These are phyloP conservation scores for Gremmenia infestans DNA, from an alignment of 2,329 filamentous ascomycete genomes.

Conservation along the genomic window DNA sequence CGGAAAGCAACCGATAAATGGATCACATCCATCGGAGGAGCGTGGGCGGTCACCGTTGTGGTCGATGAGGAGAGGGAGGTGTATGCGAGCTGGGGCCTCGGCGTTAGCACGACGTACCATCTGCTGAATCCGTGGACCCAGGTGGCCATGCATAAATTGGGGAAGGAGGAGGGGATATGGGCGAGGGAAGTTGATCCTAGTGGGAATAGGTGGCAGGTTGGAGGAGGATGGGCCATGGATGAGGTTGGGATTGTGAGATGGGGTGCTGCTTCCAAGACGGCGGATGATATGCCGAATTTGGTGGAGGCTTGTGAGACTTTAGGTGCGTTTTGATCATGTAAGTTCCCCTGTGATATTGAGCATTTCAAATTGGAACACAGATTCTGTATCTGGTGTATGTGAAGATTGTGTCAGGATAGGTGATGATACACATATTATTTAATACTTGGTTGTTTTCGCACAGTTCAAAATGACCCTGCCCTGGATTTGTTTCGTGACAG, in stretches of 20 bases:
- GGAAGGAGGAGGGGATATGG: conserved; percentile 57
- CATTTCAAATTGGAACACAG: too few species aligned
- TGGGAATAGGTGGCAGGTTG: conserved; percentile 64
- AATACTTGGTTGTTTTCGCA: too few species aligned
- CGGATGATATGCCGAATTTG: conserved; percentile 52
- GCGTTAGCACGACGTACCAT: conserved; percentile 57
- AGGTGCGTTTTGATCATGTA: conserved; percentile 7
- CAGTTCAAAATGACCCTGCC: too few species aligned
- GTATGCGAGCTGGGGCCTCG: conserved; percentile 64
- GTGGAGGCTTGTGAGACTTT: conserved; percentile 39
- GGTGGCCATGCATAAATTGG: conserved; percentile 52
- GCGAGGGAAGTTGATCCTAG: conserved; percentile 58
- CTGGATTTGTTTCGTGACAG: too few species aligned
- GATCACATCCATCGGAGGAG: conserved; percentile 26
- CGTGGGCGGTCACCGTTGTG: conserved; percentile 50
- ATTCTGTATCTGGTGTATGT: too few species aligned
- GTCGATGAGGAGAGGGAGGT: conserved; percentile 56
- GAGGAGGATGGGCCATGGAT: conserved; percentile 47
- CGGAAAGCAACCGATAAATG: conserved; percentile 50
- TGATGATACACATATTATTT: too few species aligned
- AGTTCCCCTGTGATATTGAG: background rate
- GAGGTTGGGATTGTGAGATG: conserved; percentile 42
- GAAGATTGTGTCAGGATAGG: too few species aligned
- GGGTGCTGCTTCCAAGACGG: conserved; percentile 43
- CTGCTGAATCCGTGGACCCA: conserved; percentile 55